Evolutionary conservation across 371 early-diverging fungal genomes (phyloP).

Genomic region (Mucor velutinosus): DNA sequence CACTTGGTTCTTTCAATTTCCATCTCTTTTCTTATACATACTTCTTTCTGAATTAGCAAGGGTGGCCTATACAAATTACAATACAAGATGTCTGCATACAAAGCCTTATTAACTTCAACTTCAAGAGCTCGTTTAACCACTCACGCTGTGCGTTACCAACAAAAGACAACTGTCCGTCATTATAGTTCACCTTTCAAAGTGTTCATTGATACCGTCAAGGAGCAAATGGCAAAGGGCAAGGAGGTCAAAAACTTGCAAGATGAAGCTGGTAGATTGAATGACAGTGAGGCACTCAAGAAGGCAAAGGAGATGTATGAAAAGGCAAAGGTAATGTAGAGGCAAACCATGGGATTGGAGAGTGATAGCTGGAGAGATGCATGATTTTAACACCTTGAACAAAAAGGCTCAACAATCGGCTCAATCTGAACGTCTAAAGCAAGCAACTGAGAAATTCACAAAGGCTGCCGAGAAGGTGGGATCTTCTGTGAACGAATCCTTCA

Average conservation of each 20-base stretch:
- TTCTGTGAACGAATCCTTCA: conserved; percentile 75
- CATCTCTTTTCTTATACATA: background rate
- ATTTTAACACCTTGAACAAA: background rate
- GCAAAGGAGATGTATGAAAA: conserved; percentile 85
- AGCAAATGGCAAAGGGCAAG: conserved; percentile 91
- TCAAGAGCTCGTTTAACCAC: conserved; percentile 11
- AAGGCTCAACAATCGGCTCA: conserved; percentile 46
- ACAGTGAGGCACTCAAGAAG: conserved; percentile 85
- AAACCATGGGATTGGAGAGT: background rate
- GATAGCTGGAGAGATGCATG: background rate
- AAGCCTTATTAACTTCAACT: conserved; percentile 19
- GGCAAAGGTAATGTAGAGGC: conserved; percentile 49
- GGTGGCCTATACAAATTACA: background rate
- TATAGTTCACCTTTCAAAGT: conserved; percentile 51
- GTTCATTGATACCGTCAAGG: conserved; percentile 85
- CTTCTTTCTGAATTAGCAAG: no score
- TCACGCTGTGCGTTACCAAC: conserved; percentile 11
- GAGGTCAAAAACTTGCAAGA: conserved; percentile 91
- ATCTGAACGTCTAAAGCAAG: conserved; percentile 64
- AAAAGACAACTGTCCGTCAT: conserved; percentile 30
- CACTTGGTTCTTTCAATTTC: conserved; percentile 12
- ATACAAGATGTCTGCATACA: conserved; percentile 10
- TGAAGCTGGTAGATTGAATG: conserved; percentile 76
- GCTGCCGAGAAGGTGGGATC: conserved; percentile 77
- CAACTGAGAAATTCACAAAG: conserved; percentile 79